A percentile compares a stretch with the other conserved stretches of the same genome.
These are phyloP conservation scores for Smallanthus sonchifolius DNA, from an alignment of 129 eudicot species.

Conservation along the genomic window DNA sequence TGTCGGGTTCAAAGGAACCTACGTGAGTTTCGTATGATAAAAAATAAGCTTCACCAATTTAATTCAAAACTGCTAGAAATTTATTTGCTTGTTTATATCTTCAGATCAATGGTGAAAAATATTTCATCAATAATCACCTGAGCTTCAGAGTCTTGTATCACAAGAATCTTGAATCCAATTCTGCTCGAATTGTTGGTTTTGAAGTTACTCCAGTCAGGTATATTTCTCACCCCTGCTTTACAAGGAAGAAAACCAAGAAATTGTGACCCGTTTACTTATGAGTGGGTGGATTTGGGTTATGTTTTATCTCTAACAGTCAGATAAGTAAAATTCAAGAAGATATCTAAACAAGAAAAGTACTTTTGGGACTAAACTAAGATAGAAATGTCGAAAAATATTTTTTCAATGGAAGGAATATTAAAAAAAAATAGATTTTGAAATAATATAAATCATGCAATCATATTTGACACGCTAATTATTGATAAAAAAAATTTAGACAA, in stretches of 20 bases:
- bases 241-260: neutral
- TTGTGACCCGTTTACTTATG: neutral
- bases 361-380: neutral
- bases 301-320: neutral
- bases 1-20: conserved; percentile 79
- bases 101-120: conserved; percentile 71
- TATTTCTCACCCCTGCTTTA: neutral
- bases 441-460: no score
- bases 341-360: neutral
- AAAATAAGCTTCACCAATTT: neutral
- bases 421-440: no score
- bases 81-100: conserved; percentile 12
- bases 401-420: neutral
- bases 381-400: neutral
- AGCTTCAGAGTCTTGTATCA: conserved; percentile 86
- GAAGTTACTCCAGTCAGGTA: conserved; percentile 91
- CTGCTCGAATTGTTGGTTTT: conserved; percentile 87
- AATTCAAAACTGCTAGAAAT: neutral
- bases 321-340: neutral
- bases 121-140: conserved; percentile 79
- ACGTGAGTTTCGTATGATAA: conserved; percentile 38
- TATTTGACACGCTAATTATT: no score
- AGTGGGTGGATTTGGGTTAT: neutral
- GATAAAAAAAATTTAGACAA: no score
- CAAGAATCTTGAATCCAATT: conserved; percentile 59